A percentile compares a stretch with the other conserved stretches of the same genome.
These are phyloP conservation scores for Aspergillus sp. DNA, from an alignment of 2,329 filamentous ascomycete species.

Conservation along the genomic window DNA sequence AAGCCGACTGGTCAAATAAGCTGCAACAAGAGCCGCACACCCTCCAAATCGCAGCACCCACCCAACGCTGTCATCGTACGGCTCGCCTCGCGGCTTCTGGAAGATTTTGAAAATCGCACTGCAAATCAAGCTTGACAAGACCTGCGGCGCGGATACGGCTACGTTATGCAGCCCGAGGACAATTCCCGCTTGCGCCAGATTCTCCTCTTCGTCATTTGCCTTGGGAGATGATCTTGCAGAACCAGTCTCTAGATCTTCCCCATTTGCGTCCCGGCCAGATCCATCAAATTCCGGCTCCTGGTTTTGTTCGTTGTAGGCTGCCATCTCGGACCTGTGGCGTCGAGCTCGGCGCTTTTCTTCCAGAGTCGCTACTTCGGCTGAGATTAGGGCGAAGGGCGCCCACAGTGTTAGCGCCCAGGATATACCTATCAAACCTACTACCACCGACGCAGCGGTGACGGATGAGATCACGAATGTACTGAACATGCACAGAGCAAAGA, in stretches of 20 bases:
- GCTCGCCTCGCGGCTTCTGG: conserved; percentile 81
- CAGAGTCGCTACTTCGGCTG: conserved; percentile 82
- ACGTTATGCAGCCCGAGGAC: conserved; percentile 96
- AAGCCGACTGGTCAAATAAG: conserved; percentile 68
- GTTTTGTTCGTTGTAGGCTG: conserved; percentile 16
- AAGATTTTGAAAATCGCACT: conserved; percentile 80
- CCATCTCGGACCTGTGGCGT: conserved; percentile 38
- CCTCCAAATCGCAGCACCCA: conserved; percentile 86
- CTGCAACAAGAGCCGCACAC: conserved; percentile 72
- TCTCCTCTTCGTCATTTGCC: conserved; percentile 43
- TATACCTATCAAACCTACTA: conserved; percentile 80
- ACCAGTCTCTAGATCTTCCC: conserved; percentile 29
- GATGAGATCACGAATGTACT: conserved; percentile 75
- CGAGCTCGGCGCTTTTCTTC: conserved; percentile 64
- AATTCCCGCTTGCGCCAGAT: conserved; percentile 77
- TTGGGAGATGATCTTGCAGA: conserved; percentile 20
- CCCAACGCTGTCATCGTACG: conserved; percentile 82
- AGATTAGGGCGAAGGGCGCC: conserved; percentile 95
- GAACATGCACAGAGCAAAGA: conserved; percentile 80
- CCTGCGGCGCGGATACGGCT: conserved; percentile 86
- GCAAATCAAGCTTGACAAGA: conserved; percentile 81
- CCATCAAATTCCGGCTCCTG: neutral
- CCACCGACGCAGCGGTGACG: conserved; percentile 68
- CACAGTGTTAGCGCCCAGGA: conserved; percentile 92
- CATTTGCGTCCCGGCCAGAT: neutral